Evolutionary conservation across 73 alveolate species (phyloP).

Genomic region (Paramecium biaurelia): DNA sequence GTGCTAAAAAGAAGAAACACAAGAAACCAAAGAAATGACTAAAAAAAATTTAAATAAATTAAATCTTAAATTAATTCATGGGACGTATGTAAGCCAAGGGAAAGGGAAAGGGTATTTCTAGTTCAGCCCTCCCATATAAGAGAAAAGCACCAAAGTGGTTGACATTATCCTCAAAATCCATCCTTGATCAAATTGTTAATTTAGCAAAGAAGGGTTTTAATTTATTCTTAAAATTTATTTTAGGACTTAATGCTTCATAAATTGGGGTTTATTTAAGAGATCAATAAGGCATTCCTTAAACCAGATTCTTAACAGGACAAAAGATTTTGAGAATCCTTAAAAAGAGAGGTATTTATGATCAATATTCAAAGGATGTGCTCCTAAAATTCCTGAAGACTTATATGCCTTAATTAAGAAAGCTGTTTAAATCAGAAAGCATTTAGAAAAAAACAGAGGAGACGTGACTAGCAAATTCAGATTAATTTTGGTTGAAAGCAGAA

Average conservation of each 20-base stretch:
- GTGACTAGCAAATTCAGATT: slow-evolving; percentile 94
- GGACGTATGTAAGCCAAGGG: slow-evolving; percentile 66
- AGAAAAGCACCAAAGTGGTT: slow-evolving; percentile 65
- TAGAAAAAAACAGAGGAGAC: slow-evolving; percentile 96
- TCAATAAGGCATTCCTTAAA: slow-evolving; percentile 57
- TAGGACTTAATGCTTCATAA: slow-evolving; percentile 59
- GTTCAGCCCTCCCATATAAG: slow-evolving; percentile 63
- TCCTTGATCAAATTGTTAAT: slow-evolving; percentile 50
- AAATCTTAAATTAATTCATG: slow-evolving; percentile 51
- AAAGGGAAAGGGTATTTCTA: slow-evolving; percentile 65
- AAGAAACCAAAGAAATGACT: not conserved
- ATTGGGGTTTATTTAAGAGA: slow-evolving; percentile 64
- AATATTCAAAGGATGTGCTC: slow-evolving; percentile 84
- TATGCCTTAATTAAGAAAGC: slow-evolving; percentile 98
- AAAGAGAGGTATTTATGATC: slow-evolving; percentile 38
- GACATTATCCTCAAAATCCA: slow-evolving; percentile 41
- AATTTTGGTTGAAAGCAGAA: slow-evolving; percentile 95
- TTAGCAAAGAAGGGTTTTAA: slow-evolving; percentile 61
- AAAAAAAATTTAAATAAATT: slow-evolving; percentile 3
- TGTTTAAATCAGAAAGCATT: slow-evolving; percentile 96
- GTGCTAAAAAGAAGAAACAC: slow-evolving; percentile 45
- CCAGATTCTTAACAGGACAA: slow-evolving; percentile 60
- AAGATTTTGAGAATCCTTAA: slow-evolving; percentile 62
- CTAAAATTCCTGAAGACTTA: slow-evolving; percentile 97
- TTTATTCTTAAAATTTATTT: not conserved